phyloP scores from a whole-genome alignment of 2,329 filamentous ascomycete genomes.

The Penicillium sp. region DNA sequence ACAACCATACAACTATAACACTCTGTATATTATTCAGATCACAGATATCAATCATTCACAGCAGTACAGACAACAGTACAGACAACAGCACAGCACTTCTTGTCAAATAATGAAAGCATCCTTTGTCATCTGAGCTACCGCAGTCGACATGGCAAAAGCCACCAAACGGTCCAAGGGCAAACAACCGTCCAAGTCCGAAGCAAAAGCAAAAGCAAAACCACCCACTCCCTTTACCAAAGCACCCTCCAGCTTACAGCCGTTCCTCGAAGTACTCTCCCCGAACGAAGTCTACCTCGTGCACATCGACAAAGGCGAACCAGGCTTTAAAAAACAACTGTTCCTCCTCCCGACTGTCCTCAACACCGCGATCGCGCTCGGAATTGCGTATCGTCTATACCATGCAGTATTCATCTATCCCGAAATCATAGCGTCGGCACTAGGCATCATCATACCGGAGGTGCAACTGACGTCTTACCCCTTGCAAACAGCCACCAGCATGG shows the following conservation, averaged over 20 bases:
- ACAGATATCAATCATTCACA: neutral
- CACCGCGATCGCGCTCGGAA: slow-evolving; percentile 58
- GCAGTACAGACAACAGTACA: no score
- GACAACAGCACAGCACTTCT: no score
- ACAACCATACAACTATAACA: neutral
- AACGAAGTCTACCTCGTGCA: slow-evolving; percentile 79
- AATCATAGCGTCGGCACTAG: slow-evolving; percentile 62
- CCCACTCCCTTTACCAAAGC: slow-evolving; percentile 67
- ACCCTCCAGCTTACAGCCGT: slow-evolving; percentile 59
- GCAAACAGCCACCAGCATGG: slow-evolving; percentile 53
- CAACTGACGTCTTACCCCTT: slow-evolving; percentile 56
- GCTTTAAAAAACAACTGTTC: slow-evolving; percentile 80
- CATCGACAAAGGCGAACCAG: slow-evolving; percentile 65
- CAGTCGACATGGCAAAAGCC: slow-evolving; percentile 32
- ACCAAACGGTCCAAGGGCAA: slow-evolving; percentile 30
- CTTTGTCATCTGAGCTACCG: neutral
- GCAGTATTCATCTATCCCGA: slow-evolving; percentile 70
- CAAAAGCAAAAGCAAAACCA: slow-evolving; percentile 29
- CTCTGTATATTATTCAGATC: neutral
- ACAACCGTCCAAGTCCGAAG: slow-evolving; percentile 17
- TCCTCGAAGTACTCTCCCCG: slow-evolving; percentile 63
- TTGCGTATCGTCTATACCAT: slow-evolving; percentile 65
- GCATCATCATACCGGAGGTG: slow-evolving; percentile 63
- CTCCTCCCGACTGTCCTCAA: slow-evolving; percentile 75
- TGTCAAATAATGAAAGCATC: neutral